Percentiles rank a stretch among this genome's conserved stretches.
Evolutionary conservation across 345 rosid species (phyloP).

Genomic region (Barbarea vulgaris): DNA sequence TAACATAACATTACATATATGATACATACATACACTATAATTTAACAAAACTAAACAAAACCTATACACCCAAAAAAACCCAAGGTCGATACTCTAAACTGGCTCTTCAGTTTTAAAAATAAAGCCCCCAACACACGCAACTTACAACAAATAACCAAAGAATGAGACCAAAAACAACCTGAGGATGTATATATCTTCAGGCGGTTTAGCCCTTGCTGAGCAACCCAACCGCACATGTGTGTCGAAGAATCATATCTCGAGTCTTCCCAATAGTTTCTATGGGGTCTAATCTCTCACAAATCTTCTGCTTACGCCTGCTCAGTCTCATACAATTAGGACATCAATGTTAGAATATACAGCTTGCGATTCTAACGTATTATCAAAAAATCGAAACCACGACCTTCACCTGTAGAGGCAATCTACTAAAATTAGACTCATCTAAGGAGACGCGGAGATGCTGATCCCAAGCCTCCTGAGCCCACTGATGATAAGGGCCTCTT

Average conservation of each 20-base stretch:
- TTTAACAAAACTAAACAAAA: conserved; percentile 6
- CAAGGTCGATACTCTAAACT: not conserved
- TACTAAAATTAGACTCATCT: conserved; percentile 22
- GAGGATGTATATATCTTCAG: not conserved
- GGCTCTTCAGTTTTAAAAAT: conserved; percentile 2
- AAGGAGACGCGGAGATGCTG: conserved; percentile 10
- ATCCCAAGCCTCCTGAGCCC: conserved; percentile 27
- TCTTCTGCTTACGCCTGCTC: conserved; percentile 21
- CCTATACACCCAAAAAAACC: not conserved
- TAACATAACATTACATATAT: not conserved
- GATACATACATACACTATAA: not conserved
- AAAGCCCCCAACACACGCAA: conserved; percentile 12
- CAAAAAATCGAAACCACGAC: not conserved
- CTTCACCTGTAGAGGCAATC: conserved; percentile 18
- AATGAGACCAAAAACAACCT: conserved; percentile 7
- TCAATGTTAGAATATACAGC: conserved; percentile 9
- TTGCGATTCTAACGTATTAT: not conserved
- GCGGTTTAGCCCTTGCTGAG: not conserved
- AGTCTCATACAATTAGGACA: not conserved
- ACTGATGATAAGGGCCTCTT: conserved; percentile 48
- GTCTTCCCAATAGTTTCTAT: conserved; percentile 4
- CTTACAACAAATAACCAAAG: conserved; percentile 9
- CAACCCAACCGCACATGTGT: not conserved
- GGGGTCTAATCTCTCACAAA: conserved; percentile 18
- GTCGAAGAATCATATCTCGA: conserved; percentile 24